A percentile compares a stretch with the other conserved stretches of the same genome.
Evolutionary conservation across 139 green algal species (phyloP).

Genomic region (Klebsormidium nitens): DNA sequence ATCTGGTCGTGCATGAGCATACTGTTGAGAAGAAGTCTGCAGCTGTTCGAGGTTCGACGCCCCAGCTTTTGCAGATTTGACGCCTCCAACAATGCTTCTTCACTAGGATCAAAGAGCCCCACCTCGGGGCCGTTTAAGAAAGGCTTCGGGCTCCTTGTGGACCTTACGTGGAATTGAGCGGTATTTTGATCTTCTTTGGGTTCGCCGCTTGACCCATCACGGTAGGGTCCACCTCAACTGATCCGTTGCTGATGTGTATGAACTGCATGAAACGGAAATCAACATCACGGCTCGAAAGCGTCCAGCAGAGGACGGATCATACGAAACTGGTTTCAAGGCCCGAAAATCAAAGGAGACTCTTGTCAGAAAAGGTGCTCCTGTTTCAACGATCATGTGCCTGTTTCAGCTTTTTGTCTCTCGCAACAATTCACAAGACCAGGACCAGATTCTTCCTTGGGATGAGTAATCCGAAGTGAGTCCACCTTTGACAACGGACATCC

Average conservation of each 20-base stretch:
- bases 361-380: background rate
- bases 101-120: too few species aligned
- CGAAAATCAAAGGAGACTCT: background rate
- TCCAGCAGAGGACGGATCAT: background rate
- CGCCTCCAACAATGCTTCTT: too few species aligned
- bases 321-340: background rate
- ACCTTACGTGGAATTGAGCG: slow-evolving; percentile 42
- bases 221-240: slow-evolving; percentile 37
- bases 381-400: too few species aligned
- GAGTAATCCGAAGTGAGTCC: background rate
- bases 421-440: too few species aligned
- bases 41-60: too few species aligned
- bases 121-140: too few species aligned
- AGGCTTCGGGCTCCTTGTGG: too few species aligned
- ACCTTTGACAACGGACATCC: background rate
- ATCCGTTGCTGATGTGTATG: slow-evolving; percentile 56
- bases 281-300: background rate
- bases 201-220: slow-evolving; percentile 16
- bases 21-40: too few species aligned
- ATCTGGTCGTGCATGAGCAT: too few species aligned
- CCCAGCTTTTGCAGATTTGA: too few species aligned
- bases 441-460: too few species aligned
- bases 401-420: background rate
- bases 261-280: slow-evolving; percentile 22
- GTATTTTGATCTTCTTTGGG: slow-evolving; percentile 40